phyloP scores from a whole-genome alignment of 257 asterid species.

The Lantana camara region DNA sequence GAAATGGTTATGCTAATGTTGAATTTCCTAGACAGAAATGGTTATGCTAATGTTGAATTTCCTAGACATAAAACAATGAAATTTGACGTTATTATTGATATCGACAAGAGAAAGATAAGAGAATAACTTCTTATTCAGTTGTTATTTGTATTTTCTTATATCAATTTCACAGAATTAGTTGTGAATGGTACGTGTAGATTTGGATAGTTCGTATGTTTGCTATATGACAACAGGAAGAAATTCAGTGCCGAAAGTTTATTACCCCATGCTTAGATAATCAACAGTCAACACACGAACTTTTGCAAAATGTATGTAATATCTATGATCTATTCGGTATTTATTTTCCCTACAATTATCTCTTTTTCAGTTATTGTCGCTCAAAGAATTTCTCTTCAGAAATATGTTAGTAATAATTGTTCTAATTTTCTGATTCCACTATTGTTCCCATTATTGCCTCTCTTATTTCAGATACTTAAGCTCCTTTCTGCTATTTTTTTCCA shows the following conservation, averaged over 20 bases:
- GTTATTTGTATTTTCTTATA: not conserved
- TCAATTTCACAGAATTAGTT: not conserved
- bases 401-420: not conserved
- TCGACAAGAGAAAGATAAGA: not conserved
- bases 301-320: not conserved
- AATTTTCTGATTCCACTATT: not conserved
- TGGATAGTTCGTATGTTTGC: not conserved
- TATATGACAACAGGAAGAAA: not conserved
- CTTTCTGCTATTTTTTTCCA: slow-evolving; percentile 36
- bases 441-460: slow-evolving; percentile 7
- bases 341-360: not conserved
- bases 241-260: not conserved
- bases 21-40: not conserved
- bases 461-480: slow-evolving; percentile 14
- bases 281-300: not conserved
- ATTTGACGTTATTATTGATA: not conserved
- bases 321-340: not conserved
- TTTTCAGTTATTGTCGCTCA: not conserved
- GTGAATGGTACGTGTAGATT: not conserved
- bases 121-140: not conserved
- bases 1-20: not conserved
- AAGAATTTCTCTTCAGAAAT: slow-evolving; percentile 15
- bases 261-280: no score
- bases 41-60: not conserved
- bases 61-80: not conserved